Evolutionary conservation across 2,329 filamentous ascomycete species (phyloP).

Genomic region (Aspergillus fumigatiaffinis): DNA sequence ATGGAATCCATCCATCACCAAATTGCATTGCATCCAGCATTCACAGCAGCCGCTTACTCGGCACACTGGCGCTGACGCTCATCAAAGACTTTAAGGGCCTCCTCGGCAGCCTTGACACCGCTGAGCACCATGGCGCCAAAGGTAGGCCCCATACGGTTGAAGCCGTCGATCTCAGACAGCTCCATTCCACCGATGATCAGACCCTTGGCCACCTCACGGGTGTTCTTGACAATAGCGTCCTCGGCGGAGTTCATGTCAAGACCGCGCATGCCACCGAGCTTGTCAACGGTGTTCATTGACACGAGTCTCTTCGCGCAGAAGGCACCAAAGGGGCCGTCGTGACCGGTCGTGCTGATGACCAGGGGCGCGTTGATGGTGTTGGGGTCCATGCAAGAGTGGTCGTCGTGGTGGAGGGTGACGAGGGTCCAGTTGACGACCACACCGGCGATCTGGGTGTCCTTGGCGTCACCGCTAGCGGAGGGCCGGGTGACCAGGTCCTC

Average conservation of each 20-base stretch:
- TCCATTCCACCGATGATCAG: conserved; percentile 96
- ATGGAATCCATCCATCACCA: neutral
- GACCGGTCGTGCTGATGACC: conserved; percentile 84
- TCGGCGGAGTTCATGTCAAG: conserved; percentile 90
- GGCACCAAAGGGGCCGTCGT: conserved; percentile 86
- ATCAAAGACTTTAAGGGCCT: conserved; percentile 74
- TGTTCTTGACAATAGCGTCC: conserved; percentile 90
- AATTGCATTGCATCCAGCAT: neutral
- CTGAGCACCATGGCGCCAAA: conserved; percentile 86
- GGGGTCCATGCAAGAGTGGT: conserved; percentile 94
- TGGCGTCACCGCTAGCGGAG: conserved; percentile 43
- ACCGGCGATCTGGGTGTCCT: conserved; percentile 69
- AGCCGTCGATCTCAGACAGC: conserved; percentile 82
- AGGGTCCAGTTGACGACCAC: conserved; percentile 97
- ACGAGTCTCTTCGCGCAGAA: conserved; percentile 90
- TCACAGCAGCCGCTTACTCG: conserved; percentile 37
- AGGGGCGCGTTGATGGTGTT: conserved; percentile 94
- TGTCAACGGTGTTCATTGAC: conserved; percentile 77
- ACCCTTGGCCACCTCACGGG: conserved; percentile 80
- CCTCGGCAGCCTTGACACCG: conserved; percentile 88
- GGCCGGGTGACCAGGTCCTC: conserved; percentile 88
- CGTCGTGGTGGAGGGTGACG: conserved; percentile 80
- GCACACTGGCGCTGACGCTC: conserved; percentile 72
- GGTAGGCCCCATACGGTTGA: conserved; percentile 85
- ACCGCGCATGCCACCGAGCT: conserved; percentile 87